A percentile compares a stretch with the other conserved stretches of the same genome.
Conservation (phyloP, 352 stramenopile genomes). For the Thalassiosira mediterranea region DNA sequence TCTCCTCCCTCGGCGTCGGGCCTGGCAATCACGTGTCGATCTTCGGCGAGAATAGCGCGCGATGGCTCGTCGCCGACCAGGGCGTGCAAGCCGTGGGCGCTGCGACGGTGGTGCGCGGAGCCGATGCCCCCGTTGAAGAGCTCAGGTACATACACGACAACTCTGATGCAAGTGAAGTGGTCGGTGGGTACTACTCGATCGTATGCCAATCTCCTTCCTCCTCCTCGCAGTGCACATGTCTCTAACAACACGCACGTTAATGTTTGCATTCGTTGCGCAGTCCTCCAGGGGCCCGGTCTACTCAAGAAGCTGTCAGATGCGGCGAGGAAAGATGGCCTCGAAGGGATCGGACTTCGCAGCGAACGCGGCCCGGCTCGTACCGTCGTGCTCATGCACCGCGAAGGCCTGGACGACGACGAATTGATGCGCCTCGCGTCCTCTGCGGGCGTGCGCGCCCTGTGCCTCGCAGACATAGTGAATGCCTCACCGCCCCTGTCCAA, state of each 20-base stretch:
- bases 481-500: not conserved
- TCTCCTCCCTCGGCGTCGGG: conserved; percentile 12
- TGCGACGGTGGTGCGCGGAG: conserved; percentile 31
- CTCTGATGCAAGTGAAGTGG: conserved; percentile 22
- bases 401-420: conserved; percentile 20
- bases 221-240: no score
- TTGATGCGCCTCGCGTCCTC: conserved; percentile 5
- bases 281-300: conserved; percentile 29
- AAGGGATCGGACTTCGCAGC: conserved; percentile 14
- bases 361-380: conserved; percentile 22
- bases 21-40: conserved; percentile 36
- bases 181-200: conserved; percentile 8
- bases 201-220: not conserved
- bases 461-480: conserved; percentile 29
- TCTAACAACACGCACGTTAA: no score
- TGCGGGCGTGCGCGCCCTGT: conserved; percentile 12
- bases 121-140: conserved; percentile 41
- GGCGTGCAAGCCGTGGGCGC: conserved; percentile 18
- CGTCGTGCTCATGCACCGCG: conserved; percentile 24
- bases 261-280: no score
- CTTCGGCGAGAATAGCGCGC: conserved; percentile 40
- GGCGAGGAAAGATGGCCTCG: conserved; percentile 16
- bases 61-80: conserved; percentile 39
- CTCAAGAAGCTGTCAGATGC: conserved; percentile 37
- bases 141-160: conserved; percentile 47